Conservation (phyloP, 352 stramenopile species). For the Globisporangium irregulare region DNA sequence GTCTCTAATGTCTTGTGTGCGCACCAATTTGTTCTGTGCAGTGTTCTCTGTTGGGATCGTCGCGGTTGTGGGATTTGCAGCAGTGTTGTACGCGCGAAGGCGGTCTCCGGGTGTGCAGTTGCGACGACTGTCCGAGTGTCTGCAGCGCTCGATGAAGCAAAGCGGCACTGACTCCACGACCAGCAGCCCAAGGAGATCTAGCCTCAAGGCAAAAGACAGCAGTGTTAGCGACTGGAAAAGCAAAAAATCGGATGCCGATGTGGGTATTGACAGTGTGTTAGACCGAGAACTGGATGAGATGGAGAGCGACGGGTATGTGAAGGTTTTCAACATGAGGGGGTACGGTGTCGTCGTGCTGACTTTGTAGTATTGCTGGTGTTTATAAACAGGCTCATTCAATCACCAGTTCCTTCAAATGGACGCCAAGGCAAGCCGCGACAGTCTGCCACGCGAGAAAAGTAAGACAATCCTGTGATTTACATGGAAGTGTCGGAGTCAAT, state of each 20-base stretch:
- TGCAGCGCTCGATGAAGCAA: constrained; percentile 17
- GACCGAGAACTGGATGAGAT: constrained; percentile 19
- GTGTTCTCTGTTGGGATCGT: constrained; percentile 52
- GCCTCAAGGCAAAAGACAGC: constrained; percentile 3
- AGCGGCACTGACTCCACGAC: neutral
- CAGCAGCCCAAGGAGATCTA: neutral
- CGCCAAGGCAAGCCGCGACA: constrained; percentile 16
- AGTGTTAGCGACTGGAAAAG: constrained; percentile 13
- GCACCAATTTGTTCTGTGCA: constrained; percentile 11
- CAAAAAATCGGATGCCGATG: constrained; percentile 15
- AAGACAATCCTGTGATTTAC: constrained; percentile 1
- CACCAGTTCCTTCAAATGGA: neutral
- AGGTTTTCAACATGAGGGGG: no score
- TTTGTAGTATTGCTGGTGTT: neutral
- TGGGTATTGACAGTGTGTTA: constrained; percentile 1
- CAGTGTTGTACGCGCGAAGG: constrained; percentile 49
- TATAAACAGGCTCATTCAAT: constrained; percentile 12
- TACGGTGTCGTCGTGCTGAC: neutral
- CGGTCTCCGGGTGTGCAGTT: constrained; percentile 30
- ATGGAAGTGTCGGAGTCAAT: neutral
- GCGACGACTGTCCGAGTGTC: constrained; percentile 9
- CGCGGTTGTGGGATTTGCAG: constrained; percentile 41
- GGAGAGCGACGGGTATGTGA: constrained; percentile 15
- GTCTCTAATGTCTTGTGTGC: neutral
- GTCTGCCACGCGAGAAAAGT: constrained; percentile 33